These are phyloP conservation scores for Cardamine chenopodiifolia DNA, from an alignment of 345 rosid genomes.

Conservation along the genomic window DNA sequence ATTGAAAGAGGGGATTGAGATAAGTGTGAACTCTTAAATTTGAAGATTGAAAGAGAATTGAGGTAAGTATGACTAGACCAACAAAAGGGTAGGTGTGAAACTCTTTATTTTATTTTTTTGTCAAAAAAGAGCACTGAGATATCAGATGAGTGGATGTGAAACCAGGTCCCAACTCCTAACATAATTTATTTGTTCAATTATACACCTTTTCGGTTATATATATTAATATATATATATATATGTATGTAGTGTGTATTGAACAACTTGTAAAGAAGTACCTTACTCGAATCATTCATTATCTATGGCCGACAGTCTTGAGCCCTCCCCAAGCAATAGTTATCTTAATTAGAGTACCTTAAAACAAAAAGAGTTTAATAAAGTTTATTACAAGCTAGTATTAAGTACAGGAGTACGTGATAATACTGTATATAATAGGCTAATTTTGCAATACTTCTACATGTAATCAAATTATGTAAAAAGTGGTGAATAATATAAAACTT, in stretches of 20 bases:
- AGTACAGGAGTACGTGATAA: neutral
- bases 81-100: neutral
- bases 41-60: neutral
- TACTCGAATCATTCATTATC: neutral
- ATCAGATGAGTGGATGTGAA: constrained; percentile 18
- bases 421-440: neutral
- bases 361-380: neutral
- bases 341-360: neutral
- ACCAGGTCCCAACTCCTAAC: neutral
- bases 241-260: no score
- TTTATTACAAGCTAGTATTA: neutral
- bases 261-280: neutral
- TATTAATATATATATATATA: neutral
- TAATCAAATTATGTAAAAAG: neutral
- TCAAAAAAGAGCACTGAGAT: constrained; percentile 10
- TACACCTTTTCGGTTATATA: neutral
- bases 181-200: neutral
- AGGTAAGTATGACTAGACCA: neutral
- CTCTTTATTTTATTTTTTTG: neutral
- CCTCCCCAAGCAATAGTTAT: neutral
- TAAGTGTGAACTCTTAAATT: constrained; percentile 3
- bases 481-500: neutral
- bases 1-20: neutral
- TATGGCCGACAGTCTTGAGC: constrained; percentile 11
- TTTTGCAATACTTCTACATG: neutral